Evolutionary conservation across 2,329 filamentous ascomycete genomes (phyloP), one percentile per base, ranked within the genome.

Genomic region (Myotisia sp.): DNA sequence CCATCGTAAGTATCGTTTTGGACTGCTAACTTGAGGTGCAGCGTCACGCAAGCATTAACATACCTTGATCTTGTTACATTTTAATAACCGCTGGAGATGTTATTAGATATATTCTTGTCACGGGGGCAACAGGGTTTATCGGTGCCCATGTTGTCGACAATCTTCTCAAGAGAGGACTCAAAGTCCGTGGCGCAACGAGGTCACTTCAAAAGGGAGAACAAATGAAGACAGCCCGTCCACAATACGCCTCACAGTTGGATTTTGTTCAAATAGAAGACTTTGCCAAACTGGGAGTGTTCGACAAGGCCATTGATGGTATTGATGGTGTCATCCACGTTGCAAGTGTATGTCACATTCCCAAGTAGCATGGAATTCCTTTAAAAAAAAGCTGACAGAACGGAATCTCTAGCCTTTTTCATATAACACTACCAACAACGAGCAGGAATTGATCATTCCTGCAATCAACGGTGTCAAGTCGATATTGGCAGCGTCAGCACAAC

Each of bases 371-470:
- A n/a, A n/a, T n/a, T n/a, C n/a, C n/a, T n/a, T n/a, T n/a, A n/a
- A n/a, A n/a, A n/a, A n/a, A n/a, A n/a, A n/a, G n/a, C n/a, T n/a
- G n/a, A n/a, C n/a, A n/a, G n/a, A n/a, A n/a, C n/a, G n/a, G n/a
- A n/a, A n/a, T n/a, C n/a, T n/a, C 13, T 18, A 62, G 60, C 62
- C 62, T 1, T 60, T 64, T 35, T 62, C 55, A 2, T 65, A 64
- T 37, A 45, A 58, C 28, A 57, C 55, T 2, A 56, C 46, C 10
- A 47, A 65, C 40, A 64, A 64, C 36, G 62, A 65, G 37, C 54
- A 60, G 23, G 60, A 64, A 26, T 49, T 67, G 0, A 51, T 68
- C 2, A 36, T 54, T 3, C 65, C 65, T 0, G 63, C 64, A 2
- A 61, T 67, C 19, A 60, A 63, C 26, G 63, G 64, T 2, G 59